Conservation (phyloP, 2,329 filamentous ascomycete genomes). For the Verticillium albo-atrum region DNA sequence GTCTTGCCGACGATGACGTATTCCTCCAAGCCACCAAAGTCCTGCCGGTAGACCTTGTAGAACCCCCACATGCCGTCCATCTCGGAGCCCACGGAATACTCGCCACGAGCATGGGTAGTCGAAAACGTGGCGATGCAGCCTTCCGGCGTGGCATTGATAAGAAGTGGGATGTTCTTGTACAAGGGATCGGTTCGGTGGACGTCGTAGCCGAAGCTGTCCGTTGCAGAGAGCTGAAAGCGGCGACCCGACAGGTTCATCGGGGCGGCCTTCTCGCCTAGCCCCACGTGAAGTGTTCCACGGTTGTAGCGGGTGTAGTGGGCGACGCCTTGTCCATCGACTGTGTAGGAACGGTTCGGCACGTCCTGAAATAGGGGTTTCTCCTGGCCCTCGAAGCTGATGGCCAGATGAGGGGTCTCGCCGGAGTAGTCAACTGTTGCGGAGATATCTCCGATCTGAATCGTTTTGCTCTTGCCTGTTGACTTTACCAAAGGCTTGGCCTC, state of each 20-base stretch:
- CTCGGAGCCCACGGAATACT: constrained; percentile 64
- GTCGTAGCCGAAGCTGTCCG: constrained; percentile 71
- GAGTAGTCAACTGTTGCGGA: constrained; percentile 56
- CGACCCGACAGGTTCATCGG: constrained; percentile 68
- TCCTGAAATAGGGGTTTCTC: constrained; percentile 56
- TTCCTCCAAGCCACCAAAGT: constrained; percentile 67
- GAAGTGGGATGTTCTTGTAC: constrained; percentile 71
- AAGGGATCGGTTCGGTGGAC: constrained; percentile 66
- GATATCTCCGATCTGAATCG: constrained; percentile 42
- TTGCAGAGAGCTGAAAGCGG: constrained; percentile 62
- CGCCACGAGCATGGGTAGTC: constrained; percentile 58
- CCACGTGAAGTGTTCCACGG: constrained; percentile 59
- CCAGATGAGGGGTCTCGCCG: constrained; percentile 48
- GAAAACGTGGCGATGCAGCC: constrained; percentile 67
- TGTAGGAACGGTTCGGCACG: constrained; percentile 61
- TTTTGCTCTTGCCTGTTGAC: constrained; percentile 27
- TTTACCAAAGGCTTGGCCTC: constrained; percentile 23
- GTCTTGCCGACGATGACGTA: constrained; percentile 65
- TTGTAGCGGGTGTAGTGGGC: constrained; percentile 63
- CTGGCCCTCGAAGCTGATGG: constrained; percentile 44
- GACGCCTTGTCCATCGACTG: constrained; percentile 54
- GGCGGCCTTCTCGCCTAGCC: constrained; percentile 67
- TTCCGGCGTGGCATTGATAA: constrained; percentile 62
- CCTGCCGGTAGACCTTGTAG: constrained; percentile 71
- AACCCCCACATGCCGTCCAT: constrained; percentile 73